These are phyloP conservation scores for Stagonosporopsis chrysanthemi DNA, from an alignment of 2,329 filamentous ascomycete species.

Conservation along the genomic window DNA sequence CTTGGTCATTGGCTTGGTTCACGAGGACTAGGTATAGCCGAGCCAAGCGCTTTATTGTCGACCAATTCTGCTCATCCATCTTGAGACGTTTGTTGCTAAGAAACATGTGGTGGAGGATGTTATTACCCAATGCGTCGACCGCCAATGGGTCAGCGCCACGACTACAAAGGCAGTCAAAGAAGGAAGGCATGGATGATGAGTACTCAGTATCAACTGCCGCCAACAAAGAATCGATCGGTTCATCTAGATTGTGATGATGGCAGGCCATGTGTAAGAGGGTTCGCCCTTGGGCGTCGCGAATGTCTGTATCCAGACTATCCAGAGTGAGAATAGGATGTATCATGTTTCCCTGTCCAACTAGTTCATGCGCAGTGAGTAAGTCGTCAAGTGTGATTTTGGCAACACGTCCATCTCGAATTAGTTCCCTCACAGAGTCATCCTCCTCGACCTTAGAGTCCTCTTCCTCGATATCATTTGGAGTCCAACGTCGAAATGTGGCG, in stretches of 20 bases:
- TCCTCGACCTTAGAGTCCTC: background rate
- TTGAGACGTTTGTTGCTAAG: constrained; percentile 5
- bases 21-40: background rate
- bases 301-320: background rate
- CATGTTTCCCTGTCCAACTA: background rate
- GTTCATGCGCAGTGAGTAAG: background rate
- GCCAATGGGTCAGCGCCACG: constrained; percentile 2
- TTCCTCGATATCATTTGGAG: background rate
- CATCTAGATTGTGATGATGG: background rate
- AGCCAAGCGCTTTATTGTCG: background rate
- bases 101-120: constrained; percentile 20
- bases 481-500: background rate
- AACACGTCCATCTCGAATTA: background rate
- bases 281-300: background rate
- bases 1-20: background rate
- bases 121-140: constrained; percentile 11
- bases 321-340: background rate
- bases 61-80: background rate
- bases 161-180: background rate
- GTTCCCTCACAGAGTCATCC: background rate
- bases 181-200: background rate
- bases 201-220: background rate
- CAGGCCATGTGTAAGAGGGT: background rate
- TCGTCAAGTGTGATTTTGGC: background rate
- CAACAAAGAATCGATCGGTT: background rate